These are phyloP conservation scores for Babesia bigemina DNA, from an alignment of 169 alveolate species.

Conservation along the genomic window DNA sequence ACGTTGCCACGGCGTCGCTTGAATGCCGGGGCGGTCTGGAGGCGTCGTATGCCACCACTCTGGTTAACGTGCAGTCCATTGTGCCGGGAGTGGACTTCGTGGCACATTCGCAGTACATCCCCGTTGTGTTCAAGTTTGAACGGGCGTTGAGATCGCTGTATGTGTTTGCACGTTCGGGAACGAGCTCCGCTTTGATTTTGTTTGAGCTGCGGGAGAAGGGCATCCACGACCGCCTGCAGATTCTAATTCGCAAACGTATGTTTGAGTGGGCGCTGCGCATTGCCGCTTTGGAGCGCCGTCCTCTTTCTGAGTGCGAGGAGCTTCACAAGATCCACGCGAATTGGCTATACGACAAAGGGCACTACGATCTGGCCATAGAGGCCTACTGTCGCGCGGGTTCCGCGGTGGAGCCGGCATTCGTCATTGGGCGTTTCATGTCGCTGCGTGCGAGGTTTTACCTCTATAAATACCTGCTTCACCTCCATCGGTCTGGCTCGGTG, in stretches of 20 bases:
- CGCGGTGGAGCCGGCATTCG: conserved; percentile 63
- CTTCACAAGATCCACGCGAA: conserved; percentile 63
- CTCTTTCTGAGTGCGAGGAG: conserved; percentile 55
- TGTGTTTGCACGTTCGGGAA: conserved; percentile 28
- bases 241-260: conserved; percentile 58
- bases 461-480: conserved; percentile 47
- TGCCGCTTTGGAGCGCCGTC: conserved; percentile 49
- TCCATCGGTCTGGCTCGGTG: conserved; percentile 39
- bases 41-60: conserved; percentile 27
- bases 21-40: conserved; percentile 16
- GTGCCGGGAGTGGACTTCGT: conserved; percentile 27
- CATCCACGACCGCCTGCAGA: conserved; percentile 54
- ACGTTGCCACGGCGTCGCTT: conserved; percentile 34
- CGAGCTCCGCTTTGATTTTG: conserved; percentile 27
- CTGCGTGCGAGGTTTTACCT: conserved; percentile 48
- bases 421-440: conserved; percentile 44
- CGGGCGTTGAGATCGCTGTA: conserved; percentile 15
- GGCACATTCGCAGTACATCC: conserved; percentile 46
- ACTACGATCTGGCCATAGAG: conserved; percentile 42
- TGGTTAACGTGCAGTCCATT: conserved; percentile 19
- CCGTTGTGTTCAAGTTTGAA: conserved; percentile 19
- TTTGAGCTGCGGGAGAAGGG: conserved; percentile 61
- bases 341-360: conserved; percentile 60
- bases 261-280: conserved; percentile 52
- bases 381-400: conserved; percentile 48